These are phyloP conservation scores for Ceratocystis ficicola DNA, from an alignment of 2,329 filamentous ascomycete species.

Conservation along the genomic window DNA sequence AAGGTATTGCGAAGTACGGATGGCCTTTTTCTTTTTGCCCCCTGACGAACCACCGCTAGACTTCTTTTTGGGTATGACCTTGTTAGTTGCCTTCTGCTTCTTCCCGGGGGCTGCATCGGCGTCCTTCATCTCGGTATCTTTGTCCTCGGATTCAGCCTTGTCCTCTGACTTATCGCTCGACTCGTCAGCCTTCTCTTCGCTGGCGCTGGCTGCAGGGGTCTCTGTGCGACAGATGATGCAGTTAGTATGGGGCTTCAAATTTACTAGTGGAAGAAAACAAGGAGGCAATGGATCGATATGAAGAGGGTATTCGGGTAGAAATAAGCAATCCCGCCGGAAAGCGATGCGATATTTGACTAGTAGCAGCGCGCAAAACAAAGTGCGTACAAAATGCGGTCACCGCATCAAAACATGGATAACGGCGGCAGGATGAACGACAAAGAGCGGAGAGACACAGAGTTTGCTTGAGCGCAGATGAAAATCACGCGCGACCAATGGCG, in stretches of 20 bases:
- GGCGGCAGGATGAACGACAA: background rate
- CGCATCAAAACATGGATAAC: too few species aligned
- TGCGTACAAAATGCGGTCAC: background rate
- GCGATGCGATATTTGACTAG: background rate
- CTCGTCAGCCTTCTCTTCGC: constrained; percentile 14
- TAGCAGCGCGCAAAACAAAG: background rate
- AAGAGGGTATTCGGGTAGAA: background rate
- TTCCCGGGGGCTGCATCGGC: constrained; percentile 31
- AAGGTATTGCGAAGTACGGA: constrained; percentile 56
- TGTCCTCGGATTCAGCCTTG: constrained; percentile 20
- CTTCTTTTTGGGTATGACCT: constrained; percentile 48
- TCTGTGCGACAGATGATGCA: constrained; percentile 22
- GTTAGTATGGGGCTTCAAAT: background rate
- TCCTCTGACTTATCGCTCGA: constrained; percentile 18
- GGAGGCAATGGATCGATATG: background rate
- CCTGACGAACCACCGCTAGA: constrained; percentile 57
- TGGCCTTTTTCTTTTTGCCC: constrained; percentile 75
- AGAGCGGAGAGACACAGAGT: background rate
- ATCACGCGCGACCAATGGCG: constrained; percentile 11
- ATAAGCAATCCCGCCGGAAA: background rate
- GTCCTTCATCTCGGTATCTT: constrained; percentile 23
- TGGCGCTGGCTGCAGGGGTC: constrained; percentile 21
- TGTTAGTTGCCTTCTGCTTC: constrained; percentile 34
- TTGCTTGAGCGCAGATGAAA: constrained; percentile 11
- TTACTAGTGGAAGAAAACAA: background rate